Conservation (phyloP, 176 grass and related monocot genomes). For the Musa schizocarpa region DNA sequence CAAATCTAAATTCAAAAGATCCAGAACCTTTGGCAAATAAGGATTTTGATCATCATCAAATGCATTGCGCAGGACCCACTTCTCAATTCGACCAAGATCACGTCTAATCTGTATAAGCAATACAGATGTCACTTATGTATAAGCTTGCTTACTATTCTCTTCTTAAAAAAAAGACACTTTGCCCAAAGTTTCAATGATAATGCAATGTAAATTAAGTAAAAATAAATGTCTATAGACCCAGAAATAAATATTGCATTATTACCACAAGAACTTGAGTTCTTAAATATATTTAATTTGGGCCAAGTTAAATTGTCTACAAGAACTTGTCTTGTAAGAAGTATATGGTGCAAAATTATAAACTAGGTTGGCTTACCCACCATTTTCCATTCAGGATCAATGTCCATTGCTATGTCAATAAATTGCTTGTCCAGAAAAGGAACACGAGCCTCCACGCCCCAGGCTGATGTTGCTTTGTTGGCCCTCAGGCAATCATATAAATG, state of each 20-base stretch:
- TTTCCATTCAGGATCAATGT: slow-evolving; percentile 96
- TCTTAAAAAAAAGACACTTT: neutral
- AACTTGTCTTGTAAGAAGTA: neutral
- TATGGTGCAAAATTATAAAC: neutral
- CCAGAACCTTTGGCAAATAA: slow-evolving; percentile 84
- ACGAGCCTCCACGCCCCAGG: slow-evolving; percentile 90
- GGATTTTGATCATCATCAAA: slow-evolving; percentile 83
- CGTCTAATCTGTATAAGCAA: slow-evolving; percentile 56
- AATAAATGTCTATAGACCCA: neutral
- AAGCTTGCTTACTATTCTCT: neutral
- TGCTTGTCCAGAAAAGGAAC: slow-evolving; percentile 95
- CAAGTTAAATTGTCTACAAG: neutral
- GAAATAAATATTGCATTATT: neutral
- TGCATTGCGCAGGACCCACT: slow-evolving; percentile 91
- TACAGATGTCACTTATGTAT: neutral
- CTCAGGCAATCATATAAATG: slow-evolving; percentile 96
- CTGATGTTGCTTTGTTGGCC: slow-evolving; percentile 93
- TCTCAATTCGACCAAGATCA: slow-evolving; percentile 79
- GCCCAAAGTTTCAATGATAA: neutral
- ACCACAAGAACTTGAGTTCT: neutral
- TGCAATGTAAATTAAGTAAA: neutral
- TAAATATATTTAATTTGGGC: neutral
- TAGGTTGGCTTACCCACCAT: slow-evolving; percentile 42
- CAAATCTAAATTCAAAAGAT: no score
- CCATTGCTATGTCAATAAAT: slow-evolving; percentile 92